Conservation (phyloP, 2,329 filamentous ascomycete species). For the Pestalotiopsis sp. region DNA sequence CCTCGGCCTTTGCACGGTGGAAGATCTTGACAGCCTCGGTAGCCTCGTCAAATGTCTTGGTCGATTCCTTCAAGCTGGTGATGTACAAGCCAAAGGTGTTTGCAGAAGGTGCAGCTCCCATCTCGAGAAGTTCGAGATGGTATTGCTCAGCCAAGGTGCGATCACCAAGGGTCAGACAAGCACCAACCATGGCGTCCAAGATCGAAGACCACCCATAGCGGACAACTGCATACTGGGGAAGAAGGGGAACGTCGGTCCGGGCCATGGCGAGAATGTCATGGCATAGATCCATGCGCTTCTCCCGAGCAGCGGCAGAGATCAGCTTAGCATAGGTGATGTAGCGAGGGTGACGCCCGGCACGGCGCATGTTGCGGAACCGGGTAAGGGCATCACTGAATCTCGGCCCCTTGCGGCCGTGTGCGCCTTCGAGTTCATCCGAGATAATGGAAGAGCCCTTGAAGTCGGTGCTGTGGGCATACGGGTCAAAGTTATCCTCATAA, state of each 20-base stretch:
- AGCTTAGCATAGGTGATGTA: constrained; percentile 98
- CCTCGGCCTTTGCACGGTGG: constrained; percentile 88
- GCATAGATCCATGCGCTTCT: constrained; percentile 79
- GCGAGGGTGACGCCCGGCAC: constrained; percentile 85
- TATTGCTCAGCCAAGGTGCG: constrained; percentile 81
- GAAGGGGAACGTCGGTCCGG: constrained; percentile 81
- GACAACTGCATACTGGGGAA: constrained; percentile 83
- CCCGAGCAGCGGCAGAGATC: constrained; percentile 85
- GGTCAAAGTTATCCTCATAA: constrained; percentile 85
- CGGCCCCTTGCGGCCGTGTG: constrained; percentile 71
- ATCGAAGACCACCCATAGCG: constrained; percentile 97
- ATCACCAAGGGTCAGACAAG: constrained; percentile 81
- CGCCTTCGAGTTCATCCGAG: constrained; percentile 84
- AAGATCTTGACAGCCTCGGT: constrained; percentile 98
- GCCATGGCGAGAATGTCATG: constrained; percentile 90
- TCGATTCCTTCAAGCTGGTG: constrained; percentile 96
- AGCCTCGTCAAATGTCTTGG: constrained; percentile 97
- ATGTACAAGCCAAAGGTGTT: constrained; percentile 99
- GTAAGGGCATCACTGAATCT: constrained; percentile 79
- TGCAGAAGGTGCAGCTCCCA: constrained; percentile 89
- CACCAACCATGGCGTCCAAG: constrained; percentile 93
- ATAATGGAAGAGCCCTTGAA: constrained; percentile 92
- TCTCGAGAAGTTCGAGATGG: constrained; percentile 87
- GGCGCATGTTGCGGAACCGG: constrained; percentile 91
- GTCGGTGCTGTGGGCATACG: constrained; percentile 87